Evolutionary conservation across 345 rosid genomes (phyloP), one percentile per base, ranked within the genome.

Genomic region (Litchi chinensis): DNA sequence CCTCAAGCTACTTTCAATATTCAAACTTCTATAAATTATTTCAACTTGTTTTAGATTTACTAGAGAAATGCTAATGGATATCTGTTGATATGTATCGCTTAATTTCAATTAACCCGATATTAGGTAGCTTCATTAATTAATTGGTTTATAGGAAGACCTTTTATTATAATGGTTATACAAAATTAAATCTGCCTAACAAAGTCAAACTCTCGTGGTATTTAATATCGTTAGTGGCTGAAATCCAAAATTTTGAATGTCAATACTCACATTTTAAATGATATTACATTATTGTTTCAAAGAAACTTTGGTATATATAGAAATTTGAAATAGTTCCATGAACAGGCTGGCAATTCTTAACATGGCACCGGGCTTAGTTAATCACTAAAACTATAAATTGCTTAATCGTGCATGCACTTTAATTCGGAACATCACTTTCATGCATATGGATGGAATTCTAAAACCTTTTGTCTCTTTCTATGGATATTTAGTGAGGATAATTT

Each of bases 1-100:
- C 80, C 41, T 48, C 32, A 0, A n/a, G 32, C 11, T 72, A 63
- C 70, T 19, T 56, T 39, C 72, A 74, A 60, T n/a, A 3, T 39
- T 59, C 64, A 52, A 52, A 52, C n/a, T 15, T 22, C 28, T 22
- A 44, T n/a, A 57, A 57, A 2, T 26, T 13, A 10, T 16, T 26
- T 64, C 76, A 71, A 79, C 80, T 76, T 76, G 80, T 44, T 46
- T 18, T 46, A 73, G 48, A 7, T 3, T 46, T 11, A 37, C 43
- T 48, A 12, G 12, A 67, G 10, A 10, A 7, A 64, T 2, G 10
- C 41, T 18, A 57, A 11, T 8, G 26, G 59, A 50, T 18, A 24
- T 43, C 3, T 70, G 1, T 73, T 40, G 46, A 18, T 26, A 26
- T 32, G 43, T 2, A 3, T 32, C 37, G 37, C 37, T 3, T 3